A percentile compares a stretch with the other conserved stretches of the same genome.
Evolutionary conservation across 768 basidiomycete genomes (phyloP).

Genomic region (Russula foetens): DNA sequence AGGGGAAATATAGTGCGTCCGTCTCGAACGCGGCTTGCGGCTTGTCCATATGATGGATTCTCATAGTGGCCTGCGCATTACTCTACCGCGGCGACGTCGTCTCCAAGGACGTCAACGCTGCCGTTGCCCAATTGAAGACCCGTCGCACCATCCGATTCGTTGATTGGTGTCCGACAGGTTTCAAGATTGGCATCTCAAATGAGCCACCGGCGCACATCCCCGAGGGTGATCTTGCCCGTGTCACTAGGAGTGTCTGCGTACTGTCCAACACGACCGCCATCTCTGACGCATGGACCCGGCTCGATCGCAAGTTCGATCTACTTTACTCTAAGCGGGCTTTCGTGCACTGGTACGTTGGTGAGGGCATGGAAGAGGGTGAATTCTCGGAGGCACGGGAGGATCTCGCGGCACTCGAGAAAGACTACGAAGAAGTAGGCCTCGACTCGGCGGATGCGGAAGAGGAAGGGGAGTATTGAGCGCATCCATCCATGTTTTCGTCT

Average conservation of each 20-base stretch:
- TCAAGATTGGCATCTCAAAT: constrained; percentile 75
- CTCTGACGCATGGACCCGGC: constrained; percentile 65
- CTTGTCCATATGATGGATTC: neutral
- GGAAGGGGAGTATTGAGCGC: constrained; percentile 38
- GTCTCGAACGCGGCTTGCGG: too few relatives aligned
- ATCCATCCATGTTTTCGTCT: neutral
- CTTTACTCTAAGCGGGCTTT: constrained; percentile 58
- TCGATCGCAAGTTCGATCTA: constrained; percentile 76
- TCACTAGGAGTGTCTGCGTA: constrained; percentile 69
- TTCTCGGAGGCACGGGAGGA: constrained; percentile 99
- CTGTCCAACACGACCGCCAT: constrained; percentile 69
- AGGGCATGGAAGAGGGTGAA: constrained; percentile 88
- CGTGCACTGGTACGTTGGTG: constrained; percentile 61
- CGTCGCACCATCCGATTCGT: constrained; percentile 74
- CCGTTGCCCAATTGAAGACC: constrained; percentile 66
- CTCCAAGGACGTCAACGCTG: constrained; percentile 70
- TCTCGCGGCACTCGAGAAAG: constrained; percentile 95
- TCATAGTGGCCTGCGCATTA: constrained; percentile 54
- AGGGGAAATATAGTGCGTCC: constrained; percentile 64
- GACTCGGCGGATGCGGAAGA: constrained; percentile 45
- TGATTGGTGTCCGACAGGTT: constrained; percentile 74
- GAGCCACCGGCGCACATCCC: constrained; percentile 70
- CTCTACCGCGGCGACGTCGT: constrained; percentile 73
- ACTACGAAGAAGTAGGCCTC: constrained; percentile 79
- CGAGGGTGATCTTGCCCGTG: constrained; percentile 69